Evolutionary conservation across 2,329 filamentous ascomycete genomes (phyloP).

Genomic region (Harringtonia lauricola): DNA sequence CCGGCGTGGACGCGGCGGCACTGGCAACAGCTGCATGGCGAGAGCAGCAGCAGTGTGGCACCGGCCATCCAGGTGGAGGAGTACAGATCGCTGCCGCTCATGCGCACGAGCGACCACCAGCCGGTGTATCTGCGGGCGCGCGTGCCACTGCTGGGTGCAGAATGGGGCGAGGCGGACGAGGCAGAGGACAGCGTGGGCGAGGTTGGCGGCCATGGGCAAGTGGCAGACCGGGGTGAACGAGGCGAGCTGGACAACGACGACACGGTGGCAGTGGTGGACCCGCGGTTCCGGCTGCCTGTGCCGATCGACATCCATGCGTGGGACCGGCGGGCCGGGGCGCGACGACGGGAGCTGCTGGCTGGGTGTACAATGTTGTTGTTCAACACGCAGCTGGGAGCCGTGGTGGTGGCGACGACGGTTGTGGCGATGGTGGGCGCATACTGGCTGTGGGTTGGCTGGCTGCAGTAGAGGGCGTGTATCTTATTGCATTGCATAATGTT

Average conservation of each 20-base stretch:
- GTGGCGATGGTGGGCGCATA: conserved; percentile 31
- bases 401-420: conserved; percentile 31
- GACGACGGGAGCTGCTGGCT: conserved; percentile 33
- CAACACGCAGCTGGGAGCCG: conserved; percentile 39
- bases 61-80: conserved; percentile 37
- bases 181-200: background rate
- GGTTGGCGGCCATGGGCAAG: conserved; percentile 21
- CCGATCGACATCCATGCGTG: conserved; percentile 44
- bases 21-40: background rate
- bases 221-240: background rate
- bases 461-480: too few species aligned
- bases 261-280: too few species aligned
- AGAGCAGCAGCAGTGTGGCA: background rate
- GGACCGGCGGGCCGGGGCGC: conserved; percentile 35
- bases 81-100: conserved; percentile 68
- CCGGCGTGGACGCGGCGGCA: conserved; percentile 36
- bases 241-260: too few species aligned
- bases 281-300: conserved; percentile 34
- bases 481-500: too few species aligned
- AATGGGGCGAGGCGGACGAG: conserved; percentile 6
- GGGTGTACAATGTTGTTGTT: conserved; percentile 45
- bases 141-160: conserved; percentile 46
- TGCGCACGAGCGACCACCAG: conserved; percentile 79
- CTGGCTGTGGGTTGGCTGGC: conserved; percentile 22
- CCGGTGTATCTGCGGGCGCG: conserved; percentile 63